These are phyloP conservation scores for Phylloporus scabripes DNA, from an alignment of 768 basidiomycete species.

Conservation along the genomic window DNA sequence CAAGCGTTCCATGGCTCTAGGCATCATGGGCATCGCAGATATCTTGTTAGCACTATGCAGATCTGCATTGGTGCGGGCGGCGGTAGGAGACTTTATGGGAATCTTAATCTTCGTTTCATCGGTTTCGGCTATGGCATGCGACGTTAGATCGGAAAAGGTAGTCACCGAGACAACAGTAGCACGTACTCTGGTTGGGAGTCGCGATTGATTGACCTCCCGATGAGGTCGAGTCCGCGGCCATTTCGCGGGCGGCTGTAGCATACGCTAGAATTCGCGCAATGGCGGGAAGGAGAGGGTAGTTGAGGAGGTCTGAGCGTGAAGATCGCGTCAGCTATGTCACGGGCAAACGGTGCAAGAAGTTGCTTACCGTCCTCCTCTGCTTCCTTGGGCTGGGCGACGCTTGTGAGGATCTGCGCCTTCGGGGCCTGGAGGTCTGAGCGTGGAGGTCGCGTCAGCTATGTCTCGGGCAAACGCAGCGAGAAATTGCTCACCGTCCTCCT, in stretches of 20 bases:
- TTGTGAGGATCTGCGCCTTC: not conserved
- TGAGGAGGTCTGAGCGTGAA: not conserved
- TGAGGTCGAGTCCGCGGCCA: not conserved
- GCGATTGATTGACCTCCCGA: not conserved
- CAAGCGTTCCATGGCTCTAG: conserved; percentile 1
- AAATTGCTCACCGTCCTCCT: not conserved
- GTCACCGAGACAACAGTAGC: not conserved
- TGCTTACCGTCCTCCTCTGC: not conserved
- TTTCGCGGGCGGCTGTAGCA: not conserved
- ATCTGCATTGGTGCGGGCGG: not conserved
- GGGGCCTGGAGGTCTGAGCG: conserved; percentile 1
- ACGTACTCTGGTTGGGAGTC: conserved; percentile 4
- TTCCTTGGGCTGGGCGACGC: not conserved
- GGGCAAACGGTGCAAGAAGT: not conserved
- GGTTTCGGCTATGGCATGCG: not conserved
- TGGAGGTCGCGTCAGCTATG: not conserved
- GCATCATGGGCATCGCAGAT: conserved; percentile 5
- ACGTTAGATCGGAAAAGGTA: not conserved
- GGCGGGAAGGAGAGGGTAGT: not conserved
- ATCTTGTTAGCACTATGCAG: conserved; percentile 8
- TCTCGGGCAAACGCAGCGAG: not conserved
- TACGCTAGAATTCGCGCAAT: not conserved
- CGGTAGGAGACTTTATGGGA: not conserved
- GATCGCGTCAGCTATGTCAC: not conserved
- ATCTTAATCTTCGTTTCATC: not conserved